Base-by-base conservation (phyloP, 2,329 filamentous ascomycete genomes). In the Aspergillus sp. region DNA sequence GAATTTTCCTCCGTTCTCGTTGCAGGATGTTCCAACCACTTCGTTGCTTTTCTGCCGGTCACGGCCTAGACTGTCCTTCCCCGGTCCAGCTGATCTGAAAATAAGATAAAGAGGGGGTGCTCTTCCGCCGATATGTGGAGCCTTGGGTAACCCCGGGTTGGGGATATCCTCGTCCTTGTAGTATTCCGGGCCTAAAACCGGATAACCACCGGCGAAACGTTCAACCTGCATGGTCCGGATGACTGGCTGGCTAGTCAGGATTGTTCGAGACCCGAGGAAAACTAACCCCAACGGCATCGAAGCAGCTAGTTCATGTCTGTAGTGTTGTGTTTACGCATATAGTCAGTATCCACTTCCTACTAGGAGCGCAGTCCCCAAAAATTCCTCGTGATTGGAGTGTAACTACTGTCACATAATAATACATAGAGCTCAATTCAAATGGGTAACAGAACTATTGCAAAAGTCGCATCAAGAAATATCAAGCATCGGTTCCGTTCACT, bases 1-100 rank as follows among this genome's bases (percentile, higher is more conserved):
- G 59, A 58, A 61, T 51, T 47, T 55, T 52, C 48, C 61, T 58
- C 63, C 64, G 58, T 59, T 48, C 52, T 55, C 55, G 53, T 60
- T 47, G 10, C 13, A 57, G 54, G 11, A 36, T 25, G 30, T 67
- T 66, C 64, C 55, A 66, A 56, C n/a, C 54, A 57, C 19, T 64
- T 66, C 64, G 50, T 39, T 57, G 36, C 17, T 25, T 42, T 67
- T 64, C 65, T 61, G 50, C 54, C 21, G 32, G 47, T 44, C 41
- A 52, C 27, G 36, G 59, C 32, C 62, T 61, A 62, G 60, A 59
- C 57, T 58, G 41, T 56, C 27, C 58, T 59, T 30, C 53, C 54
- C 61, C 57, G 54, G 61, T 52, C 56, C 54, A 60, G 55, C 42
- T 59, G 60, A 54, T 36, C 54, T 53, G 25, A 42, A 49, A 58